Evolutionary conservation across 2,329 filamentous ascomycete genomes (phyloP).

Genomic region (Periconia digitata): DNA sequence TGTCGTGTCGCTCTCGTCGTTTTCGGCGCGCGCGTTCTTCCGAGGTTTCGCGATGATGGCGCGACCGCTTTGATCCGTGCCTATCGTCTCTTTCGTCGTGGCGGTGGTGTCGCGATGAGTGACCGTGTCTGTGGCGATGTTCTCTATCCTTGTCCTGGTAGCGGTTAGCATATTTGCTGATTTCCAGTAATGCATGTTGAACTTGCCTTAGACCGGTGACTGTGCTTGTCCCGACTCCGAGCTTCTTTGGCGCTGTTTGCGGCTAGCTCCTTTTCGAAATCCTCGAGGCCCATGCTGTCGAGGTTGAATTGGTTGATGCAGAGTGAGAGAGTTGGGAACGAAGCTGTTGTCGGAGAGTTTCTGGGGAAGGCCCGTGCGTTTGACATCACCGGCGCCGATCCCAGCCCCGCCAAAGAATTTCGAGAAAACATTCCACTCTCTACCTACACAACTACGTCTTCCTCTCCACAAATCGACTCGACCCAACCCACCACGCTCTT

Average conservation of each 20-base stretch:
- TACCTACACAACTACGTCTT: not conserved
- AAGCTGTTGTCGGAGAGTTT: constrained; percentile 9
- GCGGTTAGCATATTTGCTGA: not conserved
- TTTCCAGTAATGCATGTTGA: not conserved
- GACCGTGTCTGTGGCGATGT: constrained; percentile 43
- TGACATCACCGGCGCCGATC: constrained; percentile 27
- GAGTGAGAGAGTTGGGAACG: constrained; percentile 28
- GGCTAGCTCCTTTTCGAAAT: constrained; percentile 77
- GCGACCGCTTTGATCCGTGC: constrained; percentile 67
- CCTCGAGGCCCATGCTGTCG: constrained; percentile 62
- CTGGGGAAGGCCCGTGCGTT: constrained; percentile 17
- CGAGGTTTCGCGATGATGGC: constrained; percentile 51
- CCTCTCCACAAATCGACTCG: not conserved
- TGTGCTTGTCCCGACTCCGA: constrained; percentile 44
- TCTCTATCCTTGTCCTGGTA: constrained; percentile 41
- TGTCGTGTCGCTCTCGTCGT: constrained; percentile 36
- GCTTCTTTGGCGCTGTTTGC: constrained; percentile 62
- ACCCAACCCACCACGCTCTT: constrained; percentile 8
- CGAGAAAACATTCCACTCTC: constrained; percentile 8
- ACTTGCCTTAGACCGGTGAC: constrained; percentile 26
- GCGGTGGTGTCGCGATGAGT: constrained; percentile 47
- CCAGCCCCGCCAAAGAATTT: constrained; percentile 39
- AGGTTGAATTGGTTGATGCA: constrained; percentile 45
- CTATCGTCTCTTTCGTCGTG: constrained; percentile 48
- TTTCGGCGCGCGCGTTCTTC: constrained; percentile 49